Evolutionary conservation across 2,329 filamentous ascomycete species (phyloP).

Genomic region (Thermothelomyces thermophilus): DNA sequence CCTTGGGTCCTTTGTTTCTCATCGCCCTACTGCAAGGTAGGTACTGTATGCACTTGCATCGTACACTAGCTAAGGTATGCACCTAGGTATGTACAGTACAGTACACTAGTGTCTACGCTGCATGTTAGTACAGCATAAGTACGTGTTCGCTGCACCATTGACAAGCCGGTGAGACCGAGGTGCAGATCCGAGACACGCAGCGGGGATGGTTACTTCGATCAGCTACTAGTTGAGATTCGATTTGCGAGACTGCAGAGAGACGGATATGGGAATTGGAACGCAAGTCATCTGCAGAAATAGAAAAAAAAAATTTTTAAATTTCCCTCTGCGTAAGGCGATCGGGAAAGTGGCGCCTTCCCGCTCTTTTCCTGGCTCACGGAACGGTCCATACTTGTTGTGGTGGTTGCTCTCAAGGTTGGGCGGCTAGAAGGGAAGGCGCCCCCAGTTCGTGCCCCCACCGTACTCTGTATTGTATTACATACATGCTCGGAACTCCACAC

Average conservation of each 20-base stretch:
- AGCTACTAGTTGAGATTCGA: neutral
- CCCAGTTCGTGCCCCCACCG: no score
- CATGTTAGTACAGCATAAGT: no score
- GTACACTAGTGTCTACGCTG: no score
- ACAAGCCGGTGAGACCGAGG: neutral
- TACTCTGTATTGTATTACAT: no score
- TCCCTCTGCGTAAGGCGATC: neutral
- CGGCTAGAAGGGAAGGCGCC: no score
- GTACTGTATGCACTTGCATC: neutral
- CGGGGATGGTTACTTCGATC: neutral
- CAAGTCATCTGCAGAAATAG: slow-evolving; percentile 1
- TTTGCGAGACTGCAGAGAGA: neutral
- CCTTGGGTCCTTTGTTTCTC: neutral
- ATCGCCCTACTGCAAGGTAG: no score
- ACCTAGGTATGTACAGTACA: no score
- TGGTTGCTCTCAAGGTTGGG: no score
- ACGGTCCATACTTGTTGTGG: no score
- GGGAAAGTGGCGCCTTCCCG: neutral
- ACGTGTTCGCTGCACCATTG: neutral
- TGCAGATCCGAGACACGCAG: slow-evolving; percentile 1
- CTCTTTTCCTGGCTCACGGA: slow-evolving; percentile 1
- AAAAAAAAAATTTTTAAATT: slow-evolving; percentile 4
- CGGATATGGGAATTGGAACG: neutral
- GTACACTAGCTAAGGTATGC: no score
- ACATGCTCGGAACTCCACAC: no score